Conservation (phyloP, 2,329 filamentous ascomycete genomes). For the Colletotrichum melonis region DNA sequence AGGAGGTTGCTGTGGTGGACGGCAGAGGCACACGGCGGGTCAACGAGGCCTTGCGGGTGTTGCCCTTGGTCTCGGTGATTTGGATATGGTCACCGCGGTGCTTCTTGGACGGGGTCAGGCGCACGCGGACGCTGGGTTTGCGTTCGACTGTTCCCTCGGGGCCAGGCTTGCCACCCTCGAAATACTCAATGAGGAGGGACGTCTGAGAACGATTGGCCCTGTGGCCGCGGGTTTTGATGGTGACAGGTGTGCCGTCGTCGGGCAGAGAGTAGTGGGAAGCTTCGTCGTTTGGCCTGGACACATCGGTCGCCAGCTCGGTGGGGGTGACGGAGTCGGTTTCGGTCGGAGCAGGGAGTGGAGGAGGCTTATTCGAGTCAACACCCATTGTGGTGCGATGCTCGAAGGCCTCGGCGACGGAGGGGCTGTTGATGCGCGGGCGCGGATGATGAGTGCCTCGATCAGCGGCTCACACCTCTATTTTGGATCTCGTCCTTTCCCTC, state of each 20-base stretch:
- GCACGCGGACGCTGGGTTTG: conserved; percentile 83
- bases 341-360: conserved; percentile 82
- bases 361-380: conserved; percentile 65
- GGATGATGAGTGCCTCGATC: conserved; percentile 31
- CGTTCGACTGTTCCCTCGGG: conserved; percentile 68
- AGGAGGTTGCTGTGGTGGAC: conserved; percentile 52
- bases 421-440: conserved; percentile 25
- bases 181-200: conserved; percentile 93
- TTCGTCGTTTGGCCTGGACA: conserved; percentile 75
- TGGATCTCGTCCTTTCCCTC: conserved; percentile 27
- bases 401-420: conserved; percentile 28
- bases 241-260: conserved; percentile 90
- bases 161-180: conserved; percentile 78
- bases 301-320: conserved; percentile 74
- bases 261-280: conserved; percentile 84
- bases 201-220: conserved; percentile 79
- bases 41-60: conserved; percentile 73
- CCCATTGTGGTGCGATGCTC: conserved; percentile 59
- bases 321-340: conserved; percentile 75
- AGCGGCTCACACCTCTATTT: conserved; percentile 32
- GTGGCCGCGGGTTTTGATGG: conserved; percentile 82
- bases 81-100: conserved; percentile 81
- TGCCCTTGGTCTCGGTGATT: conserved; percentile 82
- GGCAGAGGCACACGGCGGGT: conserved; percentile 65
- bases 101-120: conserved; percentile 82